phyloP scores from a whole-genome alignment of 2,329 filamentous ascomycete species.

The Talaromyces marneffei region DNA sequence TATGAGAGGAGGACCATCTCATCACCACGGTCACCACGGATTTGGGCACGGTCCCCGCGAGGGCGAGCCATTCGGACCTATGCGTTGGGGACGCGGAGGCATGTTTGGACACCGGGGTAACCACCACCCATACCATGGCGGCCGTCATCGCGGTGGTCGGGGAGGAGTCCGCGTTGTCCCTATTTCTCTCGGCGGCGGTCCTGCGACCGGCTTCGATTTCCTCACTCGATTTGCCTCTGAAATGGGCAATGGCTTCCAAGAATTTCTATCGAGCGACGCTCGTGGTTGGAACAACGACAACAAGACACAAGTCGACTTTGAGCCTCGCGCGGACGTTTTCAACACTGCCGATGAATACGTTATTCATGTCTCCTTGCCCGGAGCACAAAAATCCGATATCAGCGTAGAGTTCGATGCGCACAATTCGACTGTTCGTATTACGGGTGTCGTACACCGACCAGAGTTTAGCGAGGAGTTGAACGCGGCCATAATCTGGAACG shows the following conservation, averaged over 20 bases:
- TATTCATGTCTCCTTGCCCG: constrained; percentile 68
- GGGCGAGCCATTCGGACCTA: constrained; percentile 1
- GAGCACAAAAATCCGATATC: constrained; percentile 72
- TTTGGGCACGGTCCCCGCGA: background rate
- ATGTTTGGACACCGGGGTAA: constrained; percentile 3
- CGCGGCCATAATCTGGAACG: constrained; percentile 56
- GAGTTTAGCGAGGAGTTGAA: constrained; percentile 65
- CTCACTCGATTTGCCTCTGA: constrained; percentile 25
- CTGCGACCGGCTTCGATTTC: constrained; percentile 14
- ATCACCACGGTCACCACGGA: background rate
- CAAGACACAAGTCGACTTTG: constrained; percentile 29
- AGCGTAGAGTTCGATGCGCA: constrained; percentile 71
- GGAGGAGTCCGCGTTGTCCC: constrained; percentile 15
- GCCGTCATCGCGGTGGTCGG: constrained; percentile 14
- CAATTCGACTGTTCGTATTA: constrained; percentile 58
- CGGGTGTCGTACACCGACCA: constrained; percentile 67
- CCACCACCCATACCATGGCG: constrained; percentile 2
- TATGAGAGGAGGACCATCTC: background rate
- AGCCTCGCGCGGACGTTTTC: constrained; percentile 58
- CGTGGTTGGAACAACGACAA: constrained; percentile 10
- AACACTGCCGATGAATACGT: constrained; percentile 60
- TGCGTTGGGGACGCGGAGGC: background rate
- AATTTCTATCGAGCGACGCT: background rate
- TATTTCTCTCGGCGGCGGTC: background rate
- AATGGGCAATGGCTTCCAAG: constrained; percentile 22